Percentiles rank a stretch among this genome's conserved stretches.
These are phyloP conservation scores for Candida alai DNA, from an alignment of 805 yeast genomes.

Conservation along the genomic window DNA sequence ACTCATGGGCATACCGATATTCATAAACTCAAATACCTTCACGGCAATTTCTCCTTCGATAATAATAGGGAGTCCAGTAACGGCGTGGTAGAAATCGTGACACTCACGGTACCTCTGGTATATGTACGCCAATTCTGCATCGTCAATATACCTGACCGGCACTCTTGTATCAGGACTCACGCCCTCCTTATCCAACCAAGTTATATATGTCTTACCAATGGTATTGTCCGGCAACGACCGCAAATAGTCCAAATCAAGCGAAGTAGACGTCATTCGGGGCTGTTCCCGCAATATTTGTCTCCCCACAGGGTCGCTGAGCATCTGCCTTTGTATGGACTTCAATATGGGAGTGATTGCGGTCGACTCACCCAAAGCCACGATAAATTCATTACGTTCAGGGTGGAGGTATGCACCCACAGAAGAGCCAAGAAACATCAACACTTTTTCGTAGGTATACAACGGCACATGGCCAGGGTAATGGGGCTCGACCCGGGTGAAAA, in stretches of 20 bases:
- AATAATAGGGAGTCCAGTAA: conserved; percentile 84
- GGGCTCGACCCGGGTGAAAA: conserved; percentile 38
- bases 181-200: conserved; percentile 82
- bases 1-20: conserved; percentile 92
- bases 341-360: conserved; percentile 75
- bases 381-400: conserved; percentile 71
- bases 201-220: conserved; percentile 73
- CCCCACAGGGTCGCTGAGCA: conserved; percentile 76
- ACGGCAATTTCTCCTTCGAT: conserved; percentile 97
- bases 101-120: conserved; percentile 93
- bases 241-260: conserved; percentile 61
- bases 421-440: conserved; percentile 63
- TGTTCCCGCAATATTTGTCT: conserved; percentile 71
- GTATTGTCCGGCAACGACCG: conserved; percentile 60
- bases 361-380: conserved; percentile 85
- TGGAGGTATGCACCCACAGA: conserved; percentile 74
- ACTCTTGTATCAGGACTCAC: conserved; percentile 93
- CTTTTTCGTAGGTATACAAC: conserved; percentile 57
- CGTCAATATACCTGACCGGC: conserved; percentile 81
- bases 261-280: conserved; percentile 76
- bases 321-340: conserved; percentile 55
- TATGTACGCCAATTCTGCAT: conserved; percentile 88
- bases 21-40: conserved; percentile 87
- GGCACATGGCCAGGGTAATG: conserved; percentile 80
- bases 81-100: conserved; percentile 93